These are phyloP conservation scores for Thozetella sp. DNA, from an alignment of 495 filamentous ascomycete genomes.

Conservation along the genomic window DNA sequence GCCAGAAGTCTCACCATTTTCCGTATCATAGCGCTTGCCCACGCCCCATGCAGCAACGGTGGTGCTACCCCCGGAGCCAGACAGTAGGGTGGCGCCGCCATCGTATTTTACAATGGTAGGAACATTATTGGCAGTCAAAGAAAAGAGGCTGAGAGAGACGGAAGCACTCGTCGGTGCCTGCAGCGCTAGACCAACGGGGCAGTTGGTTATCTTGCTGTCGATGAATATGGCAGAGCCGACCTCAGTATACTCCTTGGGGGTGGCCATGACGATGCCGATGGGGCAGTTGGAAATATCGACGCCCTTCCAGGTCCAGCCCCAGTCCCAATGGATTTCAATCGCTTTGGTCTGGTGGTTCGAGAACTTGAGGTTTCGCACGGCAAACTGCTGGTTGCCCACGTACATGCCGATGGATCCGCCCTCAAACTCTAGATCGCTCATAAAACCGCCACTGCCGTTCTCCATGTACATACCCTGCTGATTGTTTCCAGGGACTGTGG, in stretches of 20 bases:
- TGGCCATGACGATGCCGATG: too few species aligned
- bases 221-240: slow-evolving; percentile 73
- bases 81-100: slow-evolving; percentile 45
- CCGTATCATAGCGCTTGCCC: slow-evolving; percentile 57
- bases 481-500: slow-evolving; percentile 67
- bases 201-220: slow-evolving; percentile 66
- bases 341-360: slow-evolving; percentile 87
- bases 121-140: slow-evolving; percentile 16
- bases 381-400: slow-evolving; percentile 94
- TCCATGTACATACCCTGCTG: slow-evolving; percentile 98
- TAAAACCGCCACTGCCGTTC: slow-evolving; percentile 88
- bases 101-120: slow-evolving; percentile 42
- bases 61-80: slow-evolving; percentile 53
- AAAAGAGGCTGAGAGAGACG: too few species aligned
- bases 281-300: slow-evolving; percentile 11
- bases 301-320: slow-evolving; percentile 50
- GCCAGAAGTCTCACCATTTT: slow-evolving; percentile 40
- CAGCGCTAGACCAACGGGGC: slow-evolving; percentile 60
- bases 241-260: too few species aligned
- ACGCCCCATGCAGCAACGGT: slow-evolving; percentile 64
- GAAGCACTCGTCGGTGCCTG: too few species aligned
- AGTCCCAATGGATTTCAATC: slow-evolving; percentile 90
- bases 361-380: slow-evolving; percentile 87
- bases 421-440: slow-evolving; percentile 84
- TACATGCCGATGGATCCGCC: slow-evolving; percentile 84